Evolutionary conservation across 768 basidiomycete species (phyloP).

Genomic region (Chalciporus chontae): DNA sequence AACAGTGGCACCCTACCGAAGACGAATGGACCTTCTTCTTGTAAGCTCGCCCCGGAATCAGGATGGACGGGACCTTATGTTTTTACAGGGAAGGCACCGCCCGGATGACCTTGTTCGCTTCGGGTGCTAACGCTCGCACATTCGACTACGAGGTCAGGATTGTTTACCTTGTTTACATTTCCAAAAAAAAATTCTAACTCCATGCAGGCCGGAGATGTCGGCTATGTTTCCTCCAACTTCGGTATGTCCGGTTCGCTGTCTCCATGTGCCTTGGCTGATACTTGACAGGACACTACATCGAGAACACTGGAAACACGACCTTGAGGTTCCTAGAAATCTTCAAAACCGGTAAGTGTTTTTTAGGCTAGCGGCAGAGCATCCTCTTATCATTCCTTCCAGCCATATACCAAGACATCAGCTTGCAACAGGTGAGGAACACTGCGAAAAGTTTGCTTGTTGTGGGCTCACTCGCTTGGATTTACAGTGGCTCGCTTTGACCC

Average conservation of each 20-base stretch:
- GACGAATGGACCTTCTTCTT: constrained; percentile 64
- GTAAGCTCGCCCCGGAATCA: constrained; percentile 28
- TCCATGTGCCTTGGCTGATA: not conserved
- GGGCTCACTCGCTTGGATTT: not conserved
- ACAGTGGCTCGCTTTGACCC: constrained; percentile 45
- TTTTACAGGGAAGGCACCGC: constrained; percentile 45
- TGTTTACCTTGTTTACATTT: not conserved
- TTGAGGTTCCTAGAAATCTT: constrained; percentile 48
- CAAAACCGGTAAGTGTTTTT: constrained; percentile 32
- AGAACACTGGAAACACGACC: constrained; percentile 50
- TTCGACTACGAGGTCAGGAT: constrained; percentile 51
- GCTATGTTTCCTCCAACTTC: constrained; percentile 11
- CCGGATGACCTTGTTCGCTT: constrained; percentile 56
- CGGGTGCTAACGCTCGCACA: constrained; percentile 49
- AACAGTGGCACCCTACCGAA: constrained; percentile 66
- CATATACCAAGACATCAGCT: constrained; percentile 34
- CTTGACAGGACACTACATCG: constrained; percentile 46
- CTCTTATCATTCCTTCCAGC: constrained; percentile 9
- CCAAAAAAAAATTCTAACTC: not conserved
- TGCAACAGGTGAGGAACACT: constrained; percentile 39
- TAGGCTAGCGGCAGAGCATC: not conserved
- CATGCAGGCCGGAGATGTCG: constrained; percentile 21
- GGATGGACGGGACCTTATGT: not conserved
- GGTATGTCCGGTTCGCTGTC: constrained; percentile 4
- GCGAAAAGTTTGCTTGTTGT: not conserved